A percentile compares a stretch with the other conserved stretches of the same genome.
phyloP scores from a whole-genome alignment of 495 filamentous ascomycete species.

The Jackrogersella minutella region DNA sequence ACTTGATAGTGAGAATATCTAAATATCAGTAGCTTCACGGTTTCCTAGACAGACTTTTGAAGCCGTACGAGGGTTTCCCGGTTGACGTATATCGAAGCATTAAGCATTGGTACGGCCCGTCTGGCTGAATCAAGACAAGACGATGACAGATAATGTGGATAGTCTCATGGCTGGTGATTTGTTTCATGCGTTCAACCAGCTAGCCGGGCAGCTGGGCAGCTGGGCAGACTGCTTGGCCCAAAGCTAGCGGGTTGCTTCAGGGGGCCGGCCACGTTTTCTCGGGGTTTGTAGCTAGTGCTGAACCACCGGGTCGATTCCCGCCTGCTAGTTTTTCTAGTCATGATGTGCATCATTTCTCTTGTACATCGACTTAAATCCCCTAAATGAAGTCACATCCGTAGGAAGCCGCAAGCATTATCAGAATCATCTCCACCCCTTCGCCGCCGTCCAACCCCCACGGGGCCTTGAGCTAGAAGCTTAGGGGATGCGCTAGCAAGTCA shows the following conservation, averaged over 20 bases:
- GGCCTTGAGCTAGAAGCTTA: slow-evolving; percentile 27
- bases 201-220: no score
- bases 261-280: slow-evolving; percentile 23
- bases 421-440: slow-evolving; percentile 25
- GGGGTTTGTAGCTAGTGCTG: not conserved
- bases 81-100: no score
- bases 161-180: slow-evolving; percentile 15
- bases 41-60: no score
- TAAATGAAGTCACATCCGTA: slow-evolving; percentile 9
- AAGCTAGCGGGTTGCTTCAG: slow-evolving; percentile 12
- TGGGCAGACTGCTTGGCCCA: slow-evolving; percentile 10
- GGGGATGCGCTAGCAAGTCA: slow-evolving; percentile 28
- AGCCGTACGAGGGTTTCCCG: no score
- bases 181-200: slow-evolving; percentile 23
- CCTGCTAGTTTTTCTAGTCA: slow-evolving; percentile 7
- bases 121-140: not conserved
- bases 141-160: slow-evolving; percentile 15
- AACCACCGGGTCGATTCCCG: slow-evolving; percentile 20
- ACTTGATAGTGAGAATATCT: not conserved
- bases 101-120: slow-evolving; percentile 9
- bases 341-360: not conserved
- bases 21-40: not conserved
- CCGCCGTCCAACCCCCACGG: slow-evolving; percentile 22
- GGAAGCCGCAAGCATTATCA: slow-evolving; percentile 5
- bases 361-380: not conserved